These are phyloP conservation scores for Scedosporium dehoogii DNA, from an alignment of 2,329 filamentous ascomycete species.

Conservation along the genomic window DNA sequence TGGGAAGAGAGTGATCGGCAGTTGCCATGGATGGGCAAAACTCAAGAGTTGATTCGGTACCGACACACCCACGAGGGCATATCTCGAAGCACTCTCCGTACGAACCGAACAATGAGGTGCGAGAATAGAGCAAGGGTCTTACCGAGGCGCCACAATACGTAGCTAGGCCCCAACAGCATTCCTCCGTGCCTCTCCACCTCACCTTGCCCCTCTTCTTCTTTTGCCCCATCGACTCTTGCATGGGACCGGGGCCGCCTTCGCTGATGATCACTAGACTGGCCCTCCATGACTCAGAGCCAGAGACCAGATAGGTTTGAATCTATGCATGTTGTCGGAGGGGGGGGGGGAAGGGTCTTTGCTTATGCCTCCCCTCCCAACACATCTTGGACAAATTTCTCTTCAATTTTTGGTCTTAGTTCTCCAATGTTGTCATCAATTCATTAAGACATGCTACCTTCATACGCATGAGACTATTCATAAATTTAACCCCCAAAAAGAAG, in stretches of 20 bases:
- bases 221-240: not conserved
- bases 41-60: not conserved
- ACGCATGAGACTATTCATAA: slow-evolving; percentile 1
- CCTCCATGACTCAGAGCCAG: too few species aligned
- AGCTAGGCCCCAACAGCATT: not conserved
- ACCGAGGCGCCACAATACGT: not conserved
- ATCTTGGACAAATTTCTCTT: not conserved
- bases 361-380: too few species aligned
- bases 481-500: not conserved
- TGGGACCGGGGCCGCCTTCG: not conserved
- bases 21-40: not conserved
- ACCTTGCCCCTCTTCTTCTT: not conserved
- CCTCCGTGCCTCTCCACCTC: not conserved
- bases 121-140: not conserved
- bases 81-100: not conserved
- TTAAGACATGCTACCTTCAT: slow-evolving; percentile 6
- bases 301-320: too few species aligned
- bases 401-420: not conserved
- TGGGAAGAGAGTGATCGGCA: not conserved
- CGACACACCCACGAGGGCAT: not conserved
- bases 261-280: too few species aligned
- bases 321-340: too few species aligned
- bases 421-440: slow-evolving; percentile 5
- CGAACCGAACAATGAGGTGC: slow-evolving; percentile 2
- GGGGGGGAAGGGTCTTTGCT: too few species aligned